Evolutionary conservation across 768 basidiomycete genomes (phyloP).

Genomic region (Lepiota venenata): DNA sequence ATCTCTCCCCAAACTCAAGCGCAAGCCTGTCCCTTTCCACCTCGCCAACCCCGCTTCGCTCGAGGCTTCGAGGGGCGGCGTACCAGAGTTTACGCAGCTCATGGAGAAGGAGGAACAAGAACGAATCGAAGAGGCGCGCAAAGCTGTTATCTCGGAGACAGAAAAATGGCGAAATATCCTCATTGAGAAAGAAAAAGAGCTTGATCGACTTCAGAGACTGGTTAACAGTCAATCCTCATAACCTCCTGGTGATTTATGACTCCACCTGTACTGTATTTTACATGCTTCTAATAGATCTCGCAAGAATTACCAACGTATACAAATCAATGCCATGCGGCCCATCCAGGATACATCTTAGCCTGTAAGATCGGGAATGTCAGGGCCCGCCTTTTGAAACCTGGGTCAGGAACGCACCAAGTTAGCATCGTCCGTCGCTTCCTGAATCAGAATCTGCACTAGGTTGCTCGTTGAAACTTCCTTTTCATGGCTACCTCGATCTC

Average conservation of each 20-base stretch:
- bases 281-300: background rate
- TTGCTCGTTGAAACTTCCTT: constrained; percentile 73
- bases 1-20: constrained; percentile 61
- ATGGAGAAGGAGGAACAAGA: constrained; percentile 91
- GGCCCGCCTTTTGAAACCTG: background rate
- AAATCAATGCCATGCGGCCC: constrained; percentile 75
- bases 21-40: constrained; percentile 70
- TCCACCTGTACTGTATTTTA: background rate
- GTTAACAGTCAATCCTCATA: constrained; percentile 23
- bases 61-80: constrained; percentile 61
- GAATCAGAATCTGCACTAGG: constrained; percentile 88
- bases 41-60: constrained; percentile 57
- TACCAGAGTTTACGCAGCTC: constrained; percentile 78
- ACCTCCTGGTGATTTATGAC: background rate
- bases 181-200: constrained; percentile 80
- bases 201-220: constrained; percentile 65
- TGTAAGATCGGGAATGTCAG: constrained; percentile 27
- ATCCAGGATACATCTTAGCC: constrained; percentile 90
- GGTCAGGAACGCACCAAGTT: constrained; percentile 51
- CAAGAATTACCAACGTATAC: background rate
- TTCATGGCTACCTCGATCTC: constrained; percentile 30
- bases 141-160: constrained; percentile 69
- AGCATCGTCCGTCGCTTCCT: constrained; percentile 71
- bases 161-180: constrained; percentile 66
- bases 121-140: constrained; percentile 72